These are phyloP conservation scores for Nemania bipapillata DNA, from an alignment of 2,329 filamentous ascomycete species.

Conservation along the genomic window DNA sequence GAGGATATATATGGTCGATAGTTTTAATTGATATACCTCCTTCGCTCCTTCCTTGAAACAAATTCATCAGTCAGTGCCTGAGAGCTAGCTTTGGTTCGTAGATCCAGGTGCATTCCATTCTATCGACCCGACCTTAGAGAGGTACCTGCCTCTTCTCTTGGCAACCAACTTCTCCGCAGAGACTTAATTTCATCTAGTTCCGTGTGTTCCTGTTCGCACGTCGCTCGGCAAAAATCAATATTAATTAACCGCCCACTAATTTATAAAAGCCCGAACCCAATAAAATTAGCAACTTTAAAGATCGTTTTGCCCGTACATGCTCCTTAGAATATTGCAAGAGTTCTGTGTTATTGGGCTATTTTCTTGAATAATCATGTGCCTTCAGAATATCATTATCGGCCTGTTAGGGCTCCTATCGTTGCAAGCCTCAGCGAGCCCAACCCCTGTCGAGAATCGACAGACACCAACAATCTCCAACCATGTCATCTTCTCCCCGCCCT, in stretches of 20 bases:
- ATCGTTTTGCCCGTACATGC: neutral
- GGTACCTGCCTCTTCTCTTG: conserved; percentile 8
- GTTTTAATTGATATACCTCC: no score
- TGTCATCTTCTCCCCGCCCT: conserved; percentile 56
- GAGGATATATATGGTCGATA: no score
- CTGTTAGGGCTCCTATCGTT: conserved; percentile 16
- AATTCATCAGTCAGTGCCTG: no score
- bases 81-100: no score
- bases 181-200: neutral
- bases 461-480: conserved; percentile 42
- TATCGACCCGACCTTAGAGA: neutral
- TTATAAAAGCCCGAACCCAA: conserved; percentile 4
- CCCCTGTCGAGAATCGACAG: conserved; percentile 22
- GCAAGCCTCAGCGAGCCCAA: conserved; percentile 21
- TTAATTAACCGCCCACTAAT: conserved; percentile 13
- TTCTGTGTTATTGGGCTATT: neutral
- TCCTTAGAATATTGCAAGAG: neutral
- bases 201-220: neutral
- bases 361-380: conserved; percentile 14
- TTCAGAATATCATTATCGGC: conserved; percentile 3
- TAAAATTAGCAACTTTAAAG: neutral
- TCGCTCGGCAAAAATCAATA: conserved; percentile 24
- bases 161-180: neutral
- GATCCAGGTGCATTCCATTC: conserved; percentile 24
- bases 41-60: no score